Evolutionary conservation across 2,329 filamentous ascomycete genomes (phyloP).

Genomic region (Aspergillus sp.): DNA sequence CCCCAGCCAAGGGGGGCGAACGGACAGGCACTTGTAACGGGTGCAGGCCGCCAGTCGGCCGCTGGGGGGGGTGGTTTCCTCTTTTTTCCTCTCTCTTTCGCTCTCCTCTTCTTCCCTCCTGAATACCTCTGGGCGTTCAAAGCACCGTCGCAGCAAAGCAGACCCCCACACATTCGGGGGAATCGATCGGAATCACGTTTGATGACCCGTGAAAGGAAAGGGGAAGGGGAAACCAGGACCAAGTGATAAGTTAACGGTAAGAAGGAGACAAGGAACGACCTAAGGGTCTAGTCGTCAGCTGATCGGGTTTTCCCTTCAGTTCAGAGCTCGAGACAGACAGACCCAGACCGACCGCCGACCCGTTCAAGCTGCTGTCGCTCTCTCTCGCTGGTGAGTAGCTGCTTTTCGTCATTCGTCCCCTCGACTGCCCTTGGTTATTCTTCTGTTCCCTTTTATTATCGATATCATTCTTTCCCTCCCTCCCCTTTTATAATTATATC

Average conservation of each 20-base stretch:
- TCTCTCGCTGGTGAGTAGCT: slow-evolving; percentile 17
- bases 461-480: neutral
- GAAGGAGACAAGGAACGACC: neutral
- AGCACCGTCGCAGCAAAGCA: neutral
- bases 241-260: neutral
- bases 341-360: slow-evolving; percentile 23
- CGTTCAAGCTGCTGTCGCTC: slow-evolving; percentile 16
- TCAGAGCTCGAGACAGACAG: slow-evolving; percentile 15
- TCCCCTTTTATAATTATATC: slow-evolving; percentile 7
- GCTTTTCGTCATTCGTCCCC: neutral
- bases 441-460: neutral
- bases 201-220: no score
- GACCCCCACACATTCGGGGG: slow-evolving; percentile 5
- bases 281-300: slow-evolving; percentile 17
- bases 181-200: neutral
- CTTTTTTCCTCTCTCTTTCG: slow-evolving; percentile 4
- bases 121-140: neutral
- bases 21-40: slow-evolving; percentile 22
- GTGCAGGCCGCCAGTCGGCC: slow-evolving; percentile 15
- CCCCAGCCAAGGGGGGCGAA: slow-evolving; percentile 11
- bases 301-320: slow-evolving; percentile 16
- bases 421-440: neutral
- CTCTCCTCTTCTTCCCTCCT: slow-evolving; percentile 8
- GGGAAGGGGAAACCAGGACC: neutral
- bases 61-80: slow-evolving; percentile 12